Evolutionary conservation across 2,329 filamentous ascomycete species (phyloP), one percentile per base, ranked within the genome.

Genomic region (Cladosporium sp.): DNA sequence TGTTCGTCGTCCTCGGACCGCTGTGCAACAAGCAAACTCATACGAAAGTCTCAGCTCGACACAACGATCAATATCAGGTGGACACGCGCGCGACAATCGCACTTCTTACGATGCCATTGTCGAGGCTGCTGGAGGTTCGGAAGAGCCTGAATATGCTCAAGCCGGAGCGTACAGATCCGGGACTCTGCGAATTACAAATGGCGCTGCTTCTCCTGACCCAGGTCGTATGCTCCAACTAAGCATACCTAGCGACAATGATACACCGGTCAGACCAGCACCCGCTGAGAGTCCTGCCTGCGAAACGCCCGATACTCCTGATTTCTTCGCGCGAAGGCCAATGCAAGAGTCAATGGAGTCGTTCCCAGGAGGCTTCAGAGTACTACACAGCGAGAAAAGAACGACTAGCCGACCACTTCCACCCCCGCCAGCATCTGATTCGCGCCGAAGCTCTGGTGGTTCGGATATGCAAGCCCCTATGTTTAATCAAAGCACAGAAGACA

Each of bases 161-260:
- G 74, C 81, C 34, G 80, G 81, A 5, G 74, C 72, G 34, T 75
- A 80, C 63, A 74, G 77, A 65, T 74, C 79, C 7, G 82, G 82
- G 8, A 79, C 80, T 3, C 74, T 84, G 10, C 76, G 78, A 21
- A 77, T 84, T 21, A 83, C 80, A 6, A 84, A 84, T 65, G 82
- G 82, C 10, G 75, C 78, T 18, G 75, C 80, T 11, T 83, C 82
- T 3, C 82, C 82, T 15, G 79, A 79, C 57, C 76, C 79, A n/a
- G 51, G 18, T 5, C 49, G 26, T 6, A 64, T 64, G 61, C 51
- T 64, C 5, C 34, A 36, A 55, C 18, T 55, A 14, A 34, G 30
- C 28, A 55, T 55, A 10, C 52, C 52, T 34, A 21, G 14, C 18
- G 52, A 55, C 26, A 30, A 21, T 6, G 18, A 30, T 5, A 30